phyloP scores from a whole-genome alignment of 129 eudicot species.

The Escallonia herrerae region DNA sequence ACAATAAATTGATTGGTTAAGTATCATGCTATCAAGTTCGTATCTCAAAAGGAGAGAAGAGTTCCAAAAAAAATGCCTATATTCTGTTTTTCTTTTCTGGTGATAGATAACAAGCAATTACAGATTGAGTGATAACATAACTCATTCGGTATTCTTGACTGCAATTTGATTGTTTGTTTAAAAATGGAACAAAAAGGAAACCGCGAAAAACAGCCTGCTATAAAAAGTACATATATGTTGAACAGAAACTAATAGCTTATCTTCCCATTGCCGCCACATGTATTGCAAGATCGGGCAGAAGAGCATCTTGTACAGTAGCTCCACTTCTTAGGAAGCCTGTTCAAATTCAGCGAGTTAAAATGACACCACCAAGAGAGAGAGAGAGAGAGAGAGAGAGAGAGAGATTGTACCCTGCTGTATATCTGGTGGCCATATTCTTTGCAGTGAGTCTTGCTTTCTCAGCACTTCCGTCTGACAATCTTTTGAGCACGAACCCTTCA shows the following conservation, averaged over 20 bases:
- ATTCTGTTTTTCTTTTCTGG: too few relatives aligned
- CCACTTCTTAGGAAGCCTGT: conserved; percentile 98
- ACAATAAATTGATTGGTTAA: too few relatives aligned
- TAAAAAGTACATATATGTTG: background rate
- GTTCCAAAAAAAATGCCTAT: too few relatives aligned
- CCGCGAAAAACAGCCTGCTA: background rate
- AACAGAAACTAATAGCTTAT: conserved; percentile 17
- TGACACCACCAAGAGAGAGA: background rate
- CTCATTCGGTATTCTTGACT: background rate
- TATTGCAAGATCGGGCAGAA: conserved; percentile 74
- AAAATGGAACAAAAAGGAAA: background rate
- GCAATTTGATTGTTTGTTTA: background rate
- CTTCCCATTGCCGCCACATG: conserved; percentile 88
- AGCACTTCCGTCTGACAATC: conserved; percentile 63
- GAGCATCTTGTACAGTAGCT: conserved; percentile 87
- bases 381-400: background rate
- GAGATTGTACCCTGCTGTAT: conserved; percentile 79
- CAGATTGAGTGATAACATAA: background rate
- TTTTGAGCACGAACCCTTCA: conserved; percentile 85
- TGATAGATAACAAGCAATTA: too few relatives aligned
- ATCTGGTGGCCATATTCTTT: conserved; percentile 82
- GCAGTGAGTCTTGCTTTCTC: conserved; percentile 78
- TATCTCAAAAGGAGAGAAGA: too few relatives aligned
- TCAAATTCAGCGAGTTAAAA: background rate
- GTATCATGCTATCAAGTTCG: too few relatives aligned